Evolutionary conservation across 352 stramenopile genomes (phyloP), one percentile per base, ranked within the genome.

Genomic region (Thraustochytrium sp.): DNA sequence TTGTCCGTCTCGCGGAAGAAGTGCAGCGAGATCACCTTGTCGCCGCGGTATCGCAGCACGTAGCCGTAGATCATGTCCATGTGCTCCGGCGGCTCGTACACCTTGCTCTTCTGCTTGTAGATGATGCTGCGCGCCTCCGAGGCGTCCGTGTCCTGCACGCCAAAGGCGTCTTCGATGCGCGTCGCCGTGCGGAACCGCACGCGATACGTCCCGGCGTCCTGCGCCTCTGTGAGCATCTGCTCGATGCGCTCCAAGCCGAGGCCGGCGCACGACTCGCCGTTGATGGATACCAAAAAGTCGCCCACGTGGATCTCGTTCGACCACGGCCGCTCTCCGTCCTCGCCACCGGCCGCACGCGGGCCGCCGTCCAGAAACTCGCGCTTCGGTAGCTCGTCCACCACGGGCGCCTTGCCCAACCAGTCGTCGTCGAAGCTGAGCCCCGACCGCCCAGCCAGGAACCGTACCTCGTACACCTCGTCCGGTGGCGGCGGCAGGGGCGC

Each of bases 11-110:
- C 90, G 13, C 68, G 42, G 68, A 80, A 80, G 55, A 95, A 91
- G 83, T 94, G 92, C 59, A 94, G 92, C 54, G 92, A 88, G 26
- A 91, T 94, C n/a, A 94, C 89, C n/a, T 88, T 88, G 26, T 93
- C 88, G 2, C 92, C 91, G 36, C 86, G 85, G 21, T 92, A 87
- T 13, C 92, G 87, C 80, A 93, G 89, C 26, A 95, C 75, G 80
- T 89, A 94, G 16, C 91, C 90, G 31, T 90, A 87, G 48, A 93
- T 37, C 90, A 46, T 85, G 78, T 78, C 65, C 31, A 61, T 29
- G 11, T 16, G 61, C 0, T 56, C 46, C 9, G 88, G 86, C 0
- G 87, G 86, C n/a, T 85, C 82, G 85, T 93, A 94, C 65, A 93
- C 92, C 16, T 84, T 85, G 40, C 91, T 87, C 49, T 94, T 94